Percentiles rank a stretch among this genome's conserved stretches.
phyloP scores from a whole-genome alignment of 2,329 filamentous ascomycete species.

The Aureobasidium musti region DNA sequence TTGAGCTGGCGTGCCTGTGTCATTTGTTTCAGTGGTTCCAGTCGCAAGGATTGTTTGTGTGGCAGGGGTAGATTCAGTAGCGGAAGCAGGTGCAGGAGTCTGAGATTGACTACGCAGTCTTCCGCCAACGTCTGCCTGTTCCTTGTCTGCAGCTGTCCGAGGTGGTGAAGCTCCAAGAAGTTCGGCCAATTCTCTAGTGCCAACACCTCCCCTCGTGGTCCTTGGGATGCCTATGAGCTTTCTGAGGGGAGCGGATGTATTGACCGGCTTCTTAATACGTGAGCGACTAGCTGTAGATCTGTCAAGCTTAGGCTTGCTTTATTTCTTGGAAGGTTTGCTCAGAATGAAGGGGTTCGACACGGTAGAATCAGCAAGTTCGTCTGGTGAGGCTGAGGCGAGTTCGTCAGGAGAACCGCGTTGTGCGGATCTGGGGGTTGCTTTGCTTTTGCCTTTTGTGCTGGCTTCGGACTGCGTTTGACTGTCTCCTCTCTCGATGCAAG shows the following conservation, averaged over 20 bases:
- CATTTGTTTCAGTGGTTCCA: too few relatives aligned
- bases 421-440: neutral
- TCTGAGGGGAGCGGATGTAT: neutral
- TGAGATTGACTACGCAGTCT: slow-evolving; percentile 11
- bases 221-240: neutral
- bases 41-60: neutral
- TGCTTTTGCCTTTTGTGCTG: neutral
- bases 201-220: neutral
- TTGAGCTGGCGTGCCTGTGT: neutral
- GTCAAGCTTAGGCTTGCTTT: neutral
- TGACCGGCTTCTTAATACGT: neutral
- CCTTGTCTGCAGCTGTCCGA: slow-evolving; percentile 5
- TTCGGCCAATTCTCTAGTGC: neutral
- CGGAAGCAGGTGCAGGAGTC: neutral
- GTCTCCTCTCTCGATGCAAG: neutral
- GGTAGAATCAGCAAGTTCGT: neutral
- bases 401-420: slow-evolving; percentile 4
- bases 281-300: neutral
- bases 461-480: neutral
- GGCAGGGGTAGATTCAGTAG: neutral
- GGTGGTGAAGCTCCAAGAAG: slow-evolving; percentile 3
- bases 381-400: neutral
- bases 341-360: neutral
- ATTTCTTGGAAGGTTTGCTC: neutral
- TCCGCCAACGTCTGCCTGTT: neutral